Conservation (phyloP, 257 asterid genomes). For the Nicotiana attenuata region DNA sequence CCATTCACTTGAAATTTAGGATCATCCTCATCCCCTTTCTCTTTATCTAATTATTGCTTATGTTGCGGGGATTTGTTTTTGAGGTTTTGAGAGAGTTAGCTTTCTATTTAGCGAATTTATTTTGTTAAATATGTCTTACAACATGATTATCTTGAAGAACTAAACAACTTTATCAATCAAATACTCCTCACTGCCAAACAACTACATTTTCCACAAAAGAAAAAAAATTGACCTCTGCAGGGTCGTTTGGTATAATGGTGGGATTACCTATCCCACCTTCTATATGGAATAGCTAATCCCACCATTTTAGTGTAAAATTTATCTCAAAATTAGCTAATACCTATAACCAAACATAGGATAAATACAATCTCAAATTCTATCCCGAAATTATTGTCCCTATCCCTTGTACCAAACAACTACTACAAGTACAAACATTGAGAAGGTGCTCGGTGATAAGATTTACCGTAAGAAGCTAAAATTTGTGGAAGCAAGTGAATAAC, state of each 20-base stretch:
- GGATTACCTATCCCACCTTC: too few species aligned
- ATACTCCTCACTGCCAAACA: background rate
- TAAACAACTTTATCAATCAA: background rate
- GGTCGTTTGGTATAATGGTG: too few species aligned
- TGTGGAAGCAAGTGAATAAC: background rate
- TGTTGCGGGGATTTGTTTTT: background rate
- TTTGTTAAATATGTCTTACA: background rate
- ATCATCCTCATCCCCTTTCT: background rate
- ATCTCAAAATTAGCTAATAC: too few species aligned
- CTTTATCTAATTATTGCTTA: background rate
- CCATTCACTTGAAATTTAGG: background rate
- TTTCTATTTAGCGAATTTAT: background rate
- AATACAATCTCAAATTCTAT: too few species aligned
- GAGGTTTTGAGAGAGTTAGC: background rate
- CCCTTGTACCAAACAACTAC: too few species aligned
- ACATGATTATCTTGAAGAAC: background rate
- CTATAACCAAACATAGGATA: too few species aligned
- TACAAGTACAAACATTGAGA: background rate
- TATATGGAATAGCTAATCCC: too few species aligned
- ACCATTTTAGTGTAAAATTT: too few species aligned
- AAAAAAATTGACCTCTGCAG: background rate
- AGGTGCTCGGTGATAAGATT: background rate
- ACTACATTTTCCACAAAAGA: background rate
- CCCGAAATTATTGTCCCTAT: too few species aligned
- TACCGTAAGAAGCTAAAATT: background rate